Evolutionary conservation across 345 rosid species (phyloP).

Genomic region (Atalantia buxifolia): DNA sequence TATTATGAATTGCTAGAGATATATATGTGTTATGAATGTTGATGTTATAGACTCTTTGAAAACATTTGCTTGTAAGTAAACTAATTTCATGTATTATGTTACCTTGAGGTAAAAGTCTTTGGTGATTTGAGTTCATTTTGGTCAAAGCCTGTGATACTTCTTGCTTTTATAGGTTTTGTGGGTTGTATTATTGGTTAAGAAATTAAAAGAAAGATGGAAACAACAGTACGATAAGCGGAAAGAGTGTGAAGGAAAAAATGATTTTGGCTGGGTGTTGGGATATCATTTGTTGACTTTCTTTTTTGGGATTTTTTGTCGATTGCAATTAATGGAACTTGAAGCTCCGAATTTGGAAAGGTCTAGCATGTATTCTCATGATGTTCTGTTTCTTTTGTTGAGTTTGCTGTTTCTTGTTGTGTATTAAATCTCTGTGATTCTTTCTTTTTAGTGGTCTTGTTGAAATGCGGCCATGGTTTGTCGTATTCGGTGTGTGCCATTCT

Average conservation of each 20-base stretch:
- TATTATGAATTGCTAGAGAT: not conserved
- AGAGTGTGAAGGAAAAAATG: not conserved
- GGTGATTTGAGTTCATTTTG: not conserved
- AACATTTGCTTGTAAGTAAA: not conserved
- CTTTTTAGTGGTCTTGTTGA: not conserved
- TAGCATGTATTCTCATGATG: not conserved
- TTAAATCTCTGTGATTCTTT: slow-evolving; percentile 1
- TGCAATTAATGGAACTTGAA: slow-evolving; percentile 1
- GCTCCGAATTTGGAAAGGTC: not conserved
- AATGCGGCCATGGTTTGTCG: not conserved
- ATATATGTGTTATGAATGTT: not conserved
- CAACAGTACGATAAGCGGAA: not conserved
- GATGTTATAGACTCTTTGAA: not conserved
- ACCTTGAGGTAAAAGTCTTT: not conserved
- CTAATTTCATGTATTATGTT: not conserved
- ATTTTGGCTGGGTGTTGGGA: not conserved
- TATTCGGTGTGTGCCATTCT: not conserved
- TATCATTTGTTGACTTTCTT: not conserved
- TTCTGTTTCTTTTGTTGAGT: slow-evolving; percentile 11
- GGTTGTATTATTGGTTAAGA: not conserved
- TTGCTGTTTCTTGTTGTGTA: not conserved
- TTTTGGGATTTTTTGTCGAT: not conserved
- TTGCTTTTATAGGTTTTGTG: not conserved
- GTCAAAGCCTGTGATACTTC: not conserved
- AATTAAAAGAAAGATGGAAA: not conserved